These are phyloP conservation scores for Oehlia diaphana DNA, from an alignment of 192 early-diverging fungal genomes.

Conservation along the genomic window DNA sequence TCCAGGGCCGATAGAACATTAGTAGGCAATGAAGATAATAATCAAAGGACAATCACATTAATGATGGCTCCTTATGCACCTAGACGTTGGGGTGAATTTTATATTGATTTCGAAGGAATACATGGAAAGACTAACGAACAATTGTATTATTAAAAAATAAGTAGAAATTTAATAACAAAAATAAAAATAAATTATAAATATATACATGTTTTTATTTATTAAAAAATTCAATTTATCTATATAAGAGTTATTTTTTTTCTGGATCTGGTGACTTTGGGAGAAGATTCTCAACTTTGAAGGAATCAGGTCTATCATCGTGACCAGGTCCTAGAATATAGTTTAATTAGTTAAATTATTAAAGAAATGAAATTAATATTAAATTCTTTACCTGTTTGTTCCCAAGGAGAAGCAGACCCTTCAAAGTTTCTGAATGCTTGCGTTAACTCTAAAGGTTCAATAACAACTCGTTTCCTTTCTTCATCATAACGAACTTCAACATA, in stretches of 20 bases:
- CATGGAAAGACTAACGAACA: not conserved
- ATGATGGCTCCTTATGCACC: conserved; percentile 22
- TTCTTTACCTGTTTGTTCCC: conserved; percentile 79
- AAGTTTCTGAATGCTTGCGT: conserved; percentile 95
- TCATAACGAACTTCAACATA: conserved; percentile 99
- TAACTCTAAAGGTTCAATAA: conserved; percentile 94
- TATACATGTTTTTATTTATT: not conserved
- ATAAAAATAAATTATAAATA: not conserved
- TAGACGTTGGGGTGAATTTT: conserved; percentile 9
- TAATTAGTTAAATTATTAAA: not conserved
- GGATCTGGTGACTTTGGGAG: conserved; percentile 15
- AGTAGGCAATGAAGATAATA: not conserved
- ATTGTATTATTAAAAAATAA: not conserved
- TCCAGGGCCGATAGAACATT: conserved; percentile 9
- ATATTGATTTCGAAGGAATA: conserved; percentile 16
- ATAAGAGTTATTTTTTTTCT: conserved; percentile 11
- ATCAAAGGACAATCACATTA: conserved; percentile 13
- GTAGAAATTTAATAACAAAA: not conserved
- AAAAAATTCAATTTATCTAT: no score
- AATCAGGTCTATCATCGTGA: conserved; percentile 42
- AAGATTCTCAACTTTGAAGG: conserved; percentile 27
- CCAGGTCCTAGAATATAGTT: conserved; percentile 36
- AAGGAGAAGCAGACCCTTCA: conserved; percentile 89
- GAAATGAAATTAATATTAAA: not conserved
- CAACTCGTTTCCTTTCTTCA: conserved; percentile 97